Conservation (phyloP, 2,329 filamentous ascomycete species). For the Periconia digitata region DNA sequence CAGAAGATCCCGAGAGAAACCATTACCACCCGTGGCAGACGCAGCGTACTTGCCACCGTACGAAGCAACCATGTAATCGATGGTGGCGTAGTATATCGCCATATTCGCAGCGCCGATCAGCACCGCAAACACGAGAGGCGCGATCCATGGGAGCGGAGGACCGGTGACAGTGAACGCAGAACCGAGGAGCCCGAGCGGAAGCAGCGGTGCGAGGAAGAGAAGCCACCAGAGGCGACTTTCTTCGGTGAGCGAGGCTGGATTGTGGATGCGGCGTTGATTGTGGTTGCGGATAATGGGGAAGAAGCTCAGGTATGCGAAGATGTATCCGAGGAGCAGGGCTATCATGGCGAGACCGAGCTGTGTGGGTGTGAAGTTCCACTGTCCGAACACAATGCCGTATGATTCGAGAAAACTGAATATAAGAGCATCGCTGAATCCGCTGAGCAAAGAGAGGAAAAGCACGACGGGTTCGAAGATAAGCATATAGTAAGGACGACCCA, state of each 20-base stretch:
- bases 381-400: constrained; percentile 65
- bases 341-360: constrained; percentile 58
- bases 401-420: constrained; percentile 78
- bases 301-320: constrained; percentile 62
- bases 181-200: constrained; percentile 68
- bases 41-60: constrained; percentile 70
- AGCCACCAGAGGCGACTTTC: constrained; percentile 68
- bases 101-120: constrained; percentile 69
- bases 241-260: constrained; percentile 51
- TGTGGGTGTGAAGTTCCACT: constrained; percentile 64
- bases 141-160: constrained; percentile 68
- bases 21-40: constrained; percentile 76
- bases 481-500: constrained; percentile 70
- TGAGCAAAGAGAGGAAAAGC: constrained; percentile 67
- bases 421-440: constrained; percentile 71
- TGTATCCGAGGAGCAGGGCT: constrained; percentile 66
- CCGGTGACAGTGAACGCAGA: constrained; percentile 60
- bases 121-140: constrained; percentile 49
- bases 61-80: constrained; percentile 76
- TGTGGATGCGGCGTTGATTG: constrained; percentile 48
- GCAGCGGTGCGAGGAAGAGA: constrained; percentile 60
- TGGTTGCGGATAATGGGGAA: constrained; percentile 53
- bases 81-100: constrained; percentile 73
- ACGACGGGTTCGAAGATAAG: constrained; percentile 75
- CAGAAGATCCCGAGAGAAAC: constrained; percentile 72